Evolutionary conservation across 495 filamentous ascomycete genomes (phyloP).

Genomic region (Chaetomium cochliodes): DNA sequence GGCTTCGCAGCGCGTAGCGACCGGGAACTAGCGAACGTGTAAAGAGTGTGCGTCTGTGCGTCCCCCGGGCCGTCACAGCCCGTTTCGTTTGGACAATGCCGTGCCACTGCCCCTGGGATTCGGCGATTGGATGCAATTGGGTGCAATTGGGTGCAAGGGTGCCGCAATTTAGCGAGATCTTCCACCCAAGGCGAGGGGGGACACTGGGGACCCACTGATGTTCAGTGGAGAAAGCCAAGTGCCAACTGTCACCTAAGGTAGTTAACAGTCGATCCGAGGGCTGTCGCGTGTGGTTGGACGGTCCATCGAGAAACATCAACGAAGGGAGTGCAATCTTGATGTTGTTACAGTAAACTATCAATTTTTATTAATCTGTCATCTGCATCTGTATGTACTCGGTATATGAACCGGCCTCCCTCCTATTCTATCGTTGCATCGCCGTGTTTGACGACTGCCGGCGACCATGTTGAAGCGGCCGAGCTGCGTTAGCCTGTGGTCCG

Average conservation of each 20-base stretch:
- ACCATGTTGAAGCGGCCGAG: background rate
- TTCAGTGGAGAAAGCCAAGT: slow-evolving; percentile 10
- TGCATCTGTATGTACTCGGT: too few species aligned
- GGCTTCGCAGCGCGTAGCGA: slow-evolving; percentile 3
- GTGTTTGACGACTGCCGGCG: slow-evolving; percentile 4
- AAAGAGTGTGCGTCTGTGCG: slow-evolving; percentile 32
- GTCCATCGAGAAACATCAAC: background rate
- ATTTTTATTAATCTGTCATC: background rate
- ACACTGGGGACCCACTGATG: slow-evolving; percentile 10
- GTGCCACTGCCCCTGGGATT: slow-evolving; percentile 5
- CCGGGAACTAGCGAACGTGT: slow-evolving; percentile 23
- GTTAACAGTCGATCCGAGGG: background rate
- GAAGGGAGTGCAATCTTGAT: too few species aligned
- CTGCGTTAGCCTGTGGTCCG: background rate
- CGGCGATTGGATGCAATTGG: background rate
- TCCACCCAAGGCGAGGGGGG: background rate
- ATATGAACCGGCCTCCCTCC: too few species aligned
- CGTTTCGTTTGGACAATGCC: slow-evolving; percentile 8
- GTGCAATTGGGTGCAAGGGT: slow-evolving; percentile 5
- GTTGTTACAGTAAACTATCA: background rate
- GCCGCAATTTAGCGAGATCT: slow-evolving; percentile 6
- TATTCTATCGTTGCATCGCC: background rate
- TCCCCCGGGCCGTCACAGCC: too few species aligned
- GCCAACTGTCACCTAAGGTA: too few species aligned
- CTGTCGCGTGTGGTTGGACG: background rate